Percentiles rank a stretch among this genome's conserved stretches.
Evolutionary conservation across 179 eudicot species (phyloP).

Genomic region (Vitellaria paradoxa): DNA sequence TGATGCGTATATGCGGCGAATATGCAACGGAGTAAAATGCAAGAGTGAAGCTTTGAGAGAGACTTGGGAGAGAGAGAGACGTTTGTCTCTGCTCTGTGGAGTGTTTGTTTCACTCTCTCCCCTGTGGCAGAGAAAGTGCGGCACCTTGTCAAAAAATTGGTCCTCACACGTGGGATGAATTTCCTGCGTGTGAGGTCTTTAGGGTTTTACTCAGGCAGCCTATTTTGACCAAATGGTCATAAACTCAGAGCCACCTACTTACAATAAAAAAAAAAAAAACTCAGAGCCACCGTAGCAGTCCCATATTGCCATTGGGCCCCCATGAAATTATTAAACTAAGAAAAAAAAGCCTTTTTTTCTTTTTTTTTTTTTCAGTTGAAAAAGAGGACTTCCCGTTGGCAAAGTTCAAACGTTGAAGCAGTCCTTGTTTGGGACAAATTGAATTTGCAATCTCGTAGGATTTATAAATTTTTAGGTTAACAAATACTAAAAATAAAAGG

Average conservation of each 20-base stretch:
- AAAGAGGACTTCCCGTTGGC: no score
- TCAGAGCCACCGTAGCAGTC: background rate
- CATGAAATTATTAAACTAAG: no score
- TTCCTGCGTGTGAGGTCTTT: background rate
- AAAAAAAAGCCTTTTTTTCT: background rate
- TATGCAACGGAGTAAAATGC: background rate
- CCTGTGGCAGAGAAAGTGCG: background rate
- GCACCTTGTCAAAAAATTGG: no score
- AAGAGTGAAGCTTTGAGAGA: background rate
- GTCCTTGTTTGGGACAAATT: no score
- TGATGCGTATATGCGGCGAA: background rate
- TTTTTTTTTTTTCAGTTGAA: background rate
- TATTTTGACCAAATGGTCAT: background rate
- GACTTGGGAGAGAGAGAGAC: background rate
- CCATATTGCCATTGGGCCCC: no score
- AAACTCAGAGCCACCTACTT: background rate
- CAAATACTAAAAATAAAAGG: no score
- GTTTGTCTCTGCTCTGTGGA: background rate
- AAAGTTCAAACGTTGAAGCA: no score
- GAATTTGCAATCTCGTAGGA: no score
- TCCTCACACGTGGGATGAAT: conserved; percentile 8
- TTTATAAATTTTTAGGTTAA: no score
- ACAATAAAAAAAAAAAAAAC: no score
- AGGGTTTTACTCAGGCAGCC: background rate
- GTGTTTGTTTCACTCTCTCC: background rate